Conservation (phyloP, 2,329 filamentous ascomycete species). For the Onygenales sp. region DNA sequence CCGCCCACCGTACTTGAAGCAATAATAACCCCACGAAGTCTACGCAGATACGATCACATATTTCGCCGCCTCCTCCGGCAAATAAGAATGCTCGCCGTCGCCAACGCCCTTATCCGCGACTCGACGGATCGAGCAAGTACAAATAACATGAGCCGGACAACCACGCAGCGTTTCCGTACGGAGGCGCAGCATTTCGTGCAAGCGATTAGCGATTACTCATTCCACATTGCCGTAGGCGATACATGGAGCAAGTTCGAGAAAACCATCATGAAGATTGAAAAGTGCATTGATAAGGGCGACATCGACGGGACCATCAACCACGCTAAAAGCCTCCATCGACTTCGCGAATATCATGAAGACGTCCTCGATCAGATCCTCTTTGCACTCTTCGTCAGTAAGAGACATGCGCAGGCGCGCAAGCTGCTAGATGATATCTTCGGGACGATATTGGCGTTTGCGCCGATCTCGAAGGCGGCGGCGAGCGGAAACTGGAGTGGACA, state of each 20-base stretch:
- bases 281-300: constrained; percentile 41
- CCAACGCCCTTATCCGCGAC: constrained; percentile 55
- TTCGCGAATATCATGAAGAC: constrained; percentile 62
- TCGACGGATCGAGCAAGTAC: constrained; percentile 30
- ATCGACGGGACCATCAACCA: constrained; percentile 38
- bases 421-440: constrained; percentile 69
- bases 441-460: constrained; percentile 60
- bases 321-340: constrained; percentile 53
- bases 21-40: constrained; percentile 59
- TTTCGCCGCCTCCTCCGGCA: constrained; percentile 73
- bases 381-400: constrained; percentile 61
- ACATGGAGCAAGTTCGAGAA: constrained; percentile 64
- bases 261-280: constrained; percentile 56
- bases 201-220: constrained; percentile 64
- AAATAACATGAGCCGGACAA: constrained; percentile 27
- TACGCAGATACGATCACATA: constrained; percentile 75
- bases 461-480: constrained; percentile 21
- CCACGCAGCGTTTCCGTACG: constrained; percentile 53
- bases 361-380: constrained; percentile 68
- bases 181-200: constrained; percentile 75
- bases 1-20: constrained; percentile 60
- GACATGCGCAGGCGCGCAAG: constrained; percentile 62
- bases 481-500: background rate
- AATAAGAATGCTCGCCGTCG: constrained; percentile 67
- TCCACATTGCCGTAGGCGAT: constrained; percentile 64